Base-by-base conservation (phyloP, 768 basidiomycete genomes). In the Daedaleopsis sinensis region DNA sequence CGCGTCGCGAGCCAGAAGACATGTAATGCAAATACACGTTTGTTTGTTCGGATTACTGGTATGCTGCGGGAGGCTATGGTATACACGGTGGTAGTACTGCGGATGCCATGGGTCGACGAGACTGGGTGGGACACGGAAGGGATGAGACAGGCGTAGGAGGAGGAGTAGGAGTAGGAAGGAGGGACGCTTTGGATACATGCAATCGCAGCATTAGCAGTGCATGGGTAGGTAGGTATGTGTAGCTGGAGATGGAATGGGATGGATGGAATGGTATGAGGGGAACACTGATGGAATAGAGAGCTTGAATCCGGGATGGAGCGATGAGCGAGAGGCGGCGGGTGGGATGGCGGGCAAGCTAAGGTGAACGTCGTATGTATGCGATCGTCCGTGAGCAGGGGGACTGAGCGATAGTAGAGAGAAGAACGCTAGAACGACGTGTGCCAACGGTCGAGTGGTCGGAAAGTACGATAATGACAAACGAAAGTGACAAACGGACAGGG, bases 11-110 rank as follows among this genome's bases (percentile, higher is more conserved):
- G 27, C 27, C 27, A 32, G 27, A 32, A 32, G 27, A 24, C 7
- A 35, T 35, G 38, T 37, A 23, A 42, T 59, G 62, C 42, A 47
- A 58, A 66, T 68, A 58, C 64, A 64, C 59, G 53, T 47, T 57
- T 61, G 56, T 58, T 58, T 62, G 27, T 32, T 37, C 50, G 13
- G 39, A 65, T 65, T 67, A 65, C 39, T 62, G 64, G 67, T 67
- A 67, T 65, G 63, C 53, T 66, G 49, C 57, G 59, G 53, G 42
- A 54, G 44, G 56, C 64, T 67, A 67, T 68, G 71, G 67, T 72
- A 68, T 71, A 71, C 67, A 65, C 65, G 61, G 63, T 63, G 62
- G 61, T 65, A 57, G 54, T 62, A 68, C 63, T 63, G 50, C 62
- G 27, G 38, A 61, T 62, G 48, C 55, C 52, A 65, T 21, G 47